Conservation (phyloP, 2,329 filamentous ascomycete genomes). For the Neoscytalidium dimidiatum region DNA sequence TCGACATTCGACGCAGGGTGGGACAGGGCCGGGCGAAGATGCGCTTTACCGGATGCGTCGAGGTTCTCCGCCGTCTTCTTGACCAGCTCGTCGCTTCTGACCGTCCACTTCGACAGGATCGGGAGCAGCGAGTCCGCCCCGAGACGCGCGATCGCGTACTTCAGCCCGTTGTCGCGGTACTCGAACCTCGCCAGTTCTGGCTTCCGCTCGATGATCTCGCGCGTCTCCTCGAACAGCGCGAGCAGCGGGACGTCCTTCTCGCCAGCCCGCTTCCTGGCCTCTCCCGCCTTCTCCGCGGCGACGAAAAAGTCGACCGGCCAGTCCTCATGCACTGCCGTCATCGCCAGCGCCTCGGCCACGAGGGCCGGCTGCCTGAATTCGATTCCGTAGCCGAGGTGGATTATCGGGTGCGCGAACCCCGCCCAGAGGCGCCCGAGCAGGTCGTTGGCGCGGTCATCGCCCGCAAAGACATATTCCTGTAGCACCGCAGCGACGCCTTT, state of each 20-base stretch:
- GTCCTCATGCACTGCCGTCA: conserved; percentile 68
- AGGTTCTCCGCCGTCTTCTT: conserved; percentile 68
- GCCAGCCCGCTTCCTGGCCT: conserved; percentile 35
- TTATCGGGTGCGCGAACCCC: conserved; percentile 77
- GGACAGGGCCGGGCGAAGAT: background rate
- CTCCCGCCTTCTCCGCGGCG: conserved; percentile 52
- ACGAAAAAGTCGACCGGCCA: conserved; percentile 59
- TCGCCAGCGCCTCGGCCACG: conserved; percentile 76
- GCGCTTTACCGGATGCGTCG: conserved; percentile 60
- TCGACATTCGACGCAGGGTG: background rate
- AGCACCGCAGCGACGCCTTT: conserved; percentile 65
- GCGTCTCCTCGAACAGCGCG: conserved; percentile 62
- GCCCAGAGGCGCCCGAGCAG: conserved; percentile 69
- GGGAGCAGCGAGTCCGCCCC: conserved; percentile 62
- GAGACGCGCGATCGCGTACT: conserved; percentile 66
- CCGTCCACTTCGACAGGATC: conserved; percentile 57
- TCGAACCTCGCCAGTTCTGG: conserved; percentile 51
- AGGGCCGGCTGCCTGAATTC: conserved; percentile 82
- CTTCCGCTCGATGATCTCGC: conserved; percentile 57
- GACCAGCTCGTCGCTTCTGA: conserved; percentile 58
- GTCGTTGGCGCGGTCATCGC: conserved; percentile 65
- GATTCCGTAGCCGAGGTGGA: conserved; percentile 82
- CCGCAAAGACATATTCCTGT: conserved; percentile 68
- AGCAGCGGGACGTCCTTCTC: conserved; percentile 42
- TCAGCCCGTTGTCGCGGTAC: conserved; percentile 63